Evolutionary conservation across 176 grass and related monocot genomes (phyloP).

Genomic region (Lolium multiflorum): DNA sequence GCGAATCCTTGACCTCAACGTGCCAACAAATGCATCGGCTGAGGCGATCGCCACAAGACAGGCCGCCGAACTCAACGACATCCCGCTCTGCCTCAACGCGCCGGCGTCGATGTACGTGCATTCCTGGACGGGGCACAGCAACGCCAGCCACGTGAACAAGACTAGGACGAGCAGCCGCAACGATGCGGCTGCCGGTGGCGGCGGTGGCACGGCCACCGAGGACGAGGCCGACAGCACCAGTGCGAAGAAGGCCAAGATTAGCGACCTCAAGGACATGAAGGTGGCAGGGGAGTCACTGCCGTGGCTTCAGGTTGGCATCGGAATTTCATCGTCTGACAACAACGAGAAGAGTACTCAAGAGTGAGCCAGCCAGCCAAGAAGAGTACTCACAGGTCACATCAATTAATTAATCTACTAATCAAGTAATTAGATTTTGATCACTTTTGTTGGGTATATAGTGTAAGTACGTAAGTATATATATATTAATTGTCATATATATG

Average conservation of each 20-base stretch:
- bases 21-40: conserved; percentile 45
- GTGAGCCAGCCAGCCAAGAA: background rate
- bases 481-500: conserved; percentile 5
- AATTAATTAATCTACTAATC: conserved; percentile 21
- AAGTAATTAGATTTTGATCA: conserved; percentile 10
- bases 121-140: conserved; percentile 39
- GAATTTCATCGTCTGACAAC: conserved; percentile 42
- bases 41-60: conserved; percentile 19
- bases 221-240: conserved; percentile 76
- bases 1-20: conserved; percentile 58
- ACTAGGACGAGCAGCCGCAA: conserved; percentile 38
- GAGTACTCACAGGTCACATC: background rate
- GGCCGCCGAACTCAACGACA: conserved; percentile 8
- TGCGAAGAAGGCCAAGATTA: conserved; percentile 58
- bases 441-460: conserved; percentile 18
- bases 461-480: conserved; percentile 16
- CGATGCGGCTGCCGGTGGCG: conserved; percentile 19
- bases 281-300: conserved; percentile 60
- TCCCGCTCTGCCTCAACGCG: conserved; percentile 48
- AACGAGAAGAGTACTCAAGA: conserved; percentile 25
- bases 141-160: conserved; percentile 49
- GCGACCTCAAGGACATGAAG: conserved; percentile 78
- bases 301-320: conserved; percentile 85
- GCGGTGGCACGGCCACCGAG: conserved; percentile 39
- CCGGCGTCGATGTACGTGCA: conserved; percentile 59